Base-by-base conservation (phyloP, 2,329 filamentous ascomycete species). In the Paraconiothyrium sp. region DNA sequence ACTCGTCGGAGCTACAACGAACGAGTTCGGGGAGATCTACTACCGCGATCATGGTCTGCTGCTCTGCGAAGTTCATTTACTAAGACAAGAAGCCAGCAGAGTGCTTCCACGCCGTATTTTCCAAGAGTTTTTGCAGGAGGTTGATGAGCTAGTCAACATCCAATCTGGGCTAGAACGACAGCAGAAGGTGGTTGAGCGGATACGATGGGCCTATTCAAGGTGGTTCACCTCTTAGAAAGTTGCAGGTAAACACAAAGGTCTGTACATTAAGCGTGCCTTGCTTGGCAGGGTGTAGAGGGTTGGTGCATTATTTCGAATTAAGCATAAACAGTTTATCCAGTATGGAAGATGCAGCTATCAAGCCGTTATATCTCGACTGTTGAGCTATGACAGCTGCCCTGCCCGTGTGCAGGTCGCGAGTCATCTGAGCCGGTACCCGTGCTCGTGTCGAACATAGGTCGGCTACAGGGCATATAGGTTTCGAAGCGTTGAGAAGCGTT, bases 41-140 rank as follows among this genome's bases (percentile, higher is more conserved):
- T 97, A 97, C 83, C 96, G 94, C 78, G 93, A 98, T 70, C 93
- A 97, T 70, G 95, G 95, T 1, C 82, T 97, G 61, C 82, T 99
- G 46, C 84, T 99, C 4, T 97, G 93, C 76, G 94, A 99, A 76
- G 90, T 94, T 4, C 93, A 98, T 70, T 85, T 93, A 34, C 83
- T 99, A 56, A 88, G 93, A 49, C 87, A 87, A 69, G 85, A 91
- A 48, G 90, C 90, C 1, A 83, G 83, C 55, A 84, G 81, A 24
- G 80, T 93, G 44, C 86, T 98, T 67, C 93, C 93, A 0, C 84
- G 86, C 1, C 87, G 92, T 47, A 86, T 96, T 13, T 89, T 90
- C 72, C 88, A 89, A 70, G 94, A 97, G 71, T 97, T 99, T 72
- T 80, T 93, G 59, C 92, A 97, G 77, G 95, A 99, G 75, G 83